Conservation (phyloP, 768 basidiomycete genomes). For the Filobasidium wieringae region DNA sequence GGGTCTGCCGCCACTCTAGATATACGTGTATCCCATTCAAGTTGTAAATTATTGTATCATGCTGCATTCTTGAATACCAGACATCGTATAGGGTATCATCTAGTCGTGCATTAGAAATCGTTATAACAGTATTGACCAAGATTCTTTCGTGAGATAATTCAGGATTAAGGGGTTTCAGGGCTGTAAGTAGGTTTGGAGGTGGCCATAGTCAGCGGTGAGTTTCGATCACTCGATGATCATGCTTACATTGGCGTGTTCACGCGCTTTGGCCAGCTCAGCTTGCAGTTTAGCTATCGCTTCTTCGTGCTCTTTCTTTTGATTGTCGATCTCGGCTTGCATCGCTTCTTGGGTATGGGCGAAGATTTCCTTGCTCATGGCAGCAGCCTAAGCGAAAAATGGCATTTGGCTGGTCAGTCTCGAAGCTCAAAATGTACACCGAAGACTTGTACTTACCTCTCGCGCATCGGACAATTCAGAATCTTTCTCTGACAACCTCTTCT, state of each 20-base stretch:
- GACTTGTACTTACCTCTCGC: background rate
- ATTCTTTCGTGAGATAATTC: too few relatives aligned
- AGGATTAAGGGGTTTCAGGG: too few relatives aligned
- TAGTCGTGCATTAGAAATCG: too few relatives aligned
- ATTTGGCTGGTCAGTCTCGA: background rate
- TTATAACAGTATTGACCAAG: too few relatives aligned
- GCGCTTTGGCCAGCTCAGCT: background rate
- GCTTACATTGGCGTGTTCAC: background rate
- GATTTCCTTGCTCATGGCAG: background rate
- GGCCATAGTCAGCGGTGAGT: background rate
- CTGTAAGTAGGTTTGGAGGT: too few relatives aligned
- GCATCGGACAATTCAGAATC: background rate
- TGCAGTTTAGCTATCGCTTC: background rate
- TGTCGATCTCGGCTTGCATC: background rate
- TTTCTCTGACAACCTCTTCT: background rate
- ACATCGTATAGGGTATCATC: too few relatives aligned
- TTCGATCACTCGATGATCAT: background rate
- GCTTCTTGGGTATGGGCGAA: background rate
- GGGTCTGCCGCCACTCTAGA: constrained; percentile 62
- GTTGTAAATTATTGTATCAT: too few relatives aligned
- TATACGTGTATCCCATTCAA: background rate
- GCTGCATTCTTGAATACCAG: too few relatives aligned
- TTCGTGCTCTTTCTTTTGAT: background rate
- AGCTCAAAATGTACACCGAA: background rate
- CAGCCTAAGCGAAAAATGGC: background rate